These are phyloP conservation scores for Imleria badia DNA, from an alignment of 768 basidiomycete genomes.

Conservation along the genomic window DNA sequence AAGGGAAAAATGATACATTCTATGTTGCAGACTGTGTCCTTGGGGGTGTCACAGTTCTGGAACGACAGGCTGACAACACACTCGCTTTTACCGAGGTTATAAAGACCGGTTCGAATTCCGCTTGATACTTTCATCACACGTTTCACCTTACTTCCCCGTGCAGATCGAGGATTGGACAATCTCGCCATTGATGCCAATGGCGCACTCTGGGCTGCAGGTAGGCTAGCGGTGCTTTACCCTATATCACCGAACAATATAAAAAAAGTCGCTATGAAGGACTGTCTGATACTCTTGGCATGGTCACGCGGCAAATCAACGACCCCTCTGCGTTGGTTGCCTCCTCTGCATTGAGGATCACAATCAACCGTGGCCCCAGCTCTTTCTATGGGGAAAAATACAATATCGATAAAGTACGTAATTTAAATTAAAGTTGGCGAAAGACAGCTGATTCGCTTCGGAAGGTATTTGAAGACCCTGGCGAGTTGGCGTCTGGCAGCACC, in stretches of 20 bases:
- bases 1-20: slow-evolving; percentile 57
- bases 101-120: slow-evolving; percentile 43
- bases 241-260: not conserved
- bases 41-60: slow-evolving; percentile 52
- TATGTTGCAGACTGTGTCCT: slow-evolving; percentile 52
- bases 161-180: slow-evolving; percentile 61
- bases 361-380: slow-evolving; percentile 49
- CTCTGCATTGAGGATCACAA: slow-evolving; percentile 50
- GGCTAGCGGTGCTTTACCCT: slow-evolving; percentile 2
- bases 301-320: slow-evolving; percentile 42
- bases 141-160: slow-evolving; percentile 5
- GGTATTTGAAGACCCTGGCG: slow-evolving; percentile 71
- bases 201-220: slow-evolving; percentile 62
- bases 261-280: slow-evolving; percentile 36
- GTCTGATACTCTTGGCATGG: slow-evolving; percentile 38
- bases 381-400: slow-evolving; percentile 62
- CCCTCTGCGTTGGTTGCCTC: slow-evolving; percentile 45
- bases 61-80: slow-evolving; percentile 57
- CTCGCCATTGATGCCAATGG: slow-evolving; percentile 58
- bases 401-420: slow-evolving; percentile 49
- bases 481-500: slow-evolving; percentile 54
- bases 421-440: not conserved
- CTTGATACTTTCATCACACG: not conserved
- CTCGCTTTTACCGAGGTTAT: slow-evolving; percentile 56
- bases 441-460: slow-evolving; percentile 26